Evolutionary conservation across 1,284 basidiomycete species (phyloP).

Genomic region (Earliella scabrosa): DNA sequence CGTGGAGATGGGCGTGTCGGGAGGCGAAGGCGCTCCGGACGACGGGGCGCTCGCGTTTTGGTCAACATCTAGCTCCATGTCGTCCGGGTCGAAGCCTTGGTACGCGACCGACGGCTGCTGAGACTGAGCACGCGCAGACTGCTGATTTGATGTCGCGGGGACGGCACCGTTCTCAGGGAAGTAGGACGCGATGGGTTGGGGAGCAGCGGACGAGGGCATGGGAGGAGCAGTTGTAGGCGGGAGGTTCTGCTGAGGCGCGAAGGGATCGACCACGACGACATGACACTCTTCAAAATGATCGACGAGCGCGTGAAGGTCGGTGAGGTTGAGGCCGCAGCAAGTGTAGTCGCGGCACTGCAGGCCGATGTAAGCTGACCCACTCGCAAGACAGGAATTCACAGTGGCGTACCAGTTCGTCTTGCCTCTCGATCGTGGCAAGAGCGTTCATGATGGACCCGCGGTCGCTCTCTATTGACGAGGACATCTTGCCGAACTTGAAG

Average conservation of each 20-base stretch:
- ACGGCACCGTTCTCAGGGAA: constrained; percentile 32
- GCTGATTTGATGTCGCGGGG: constrained; percentile 26
- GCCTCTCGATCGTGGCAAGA: constrained; percentile 65
- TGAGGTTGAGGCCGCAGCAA: constrained; percentile 80
- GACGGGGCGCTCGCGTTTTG: constrained; percentile 39
- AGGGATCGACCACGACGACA: constrained; percentile 73
- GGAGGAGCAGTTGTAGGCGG: constrained; percentile 34
- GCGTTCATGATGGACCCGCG: constrained; percentile 67
- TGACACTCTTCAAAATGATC: constrained; percentile 89
- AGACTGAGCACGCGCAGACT: constrained; percentile 35
- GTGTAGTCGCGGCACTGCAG: constrained; percentile 78
- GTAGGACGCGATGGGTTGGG: constrained; percentile 38
- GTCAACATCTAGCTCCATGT: constrained; percentile 79
- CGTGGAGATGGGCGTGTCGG: constrained; percentile 42
- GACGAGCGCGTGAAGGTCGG: constrained; percentile 83
- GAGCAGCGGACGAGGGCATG: constrained; percentile 26
- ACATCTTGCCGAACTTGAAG: constrained; percentile 56
- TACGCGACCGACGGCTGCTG: constrained; percentile 20
- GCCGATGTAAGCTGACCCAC: neutral
- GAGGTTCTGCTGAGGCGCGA: constrained; percentile 38
- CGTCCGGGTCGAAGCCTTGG: constrained; percentile 66
- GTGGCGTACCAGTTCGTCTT: constrained; percentile 67
- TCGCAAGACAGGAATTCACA: neutral
- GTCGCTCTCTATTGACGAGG: constrained; percentile 65
- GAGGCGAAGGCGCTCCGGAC: constrained; percentile 41